Evolutionary conservation across 768 basidiomycete species (phyloP).

Genomic region (Phylloporus sp.): DNA sequence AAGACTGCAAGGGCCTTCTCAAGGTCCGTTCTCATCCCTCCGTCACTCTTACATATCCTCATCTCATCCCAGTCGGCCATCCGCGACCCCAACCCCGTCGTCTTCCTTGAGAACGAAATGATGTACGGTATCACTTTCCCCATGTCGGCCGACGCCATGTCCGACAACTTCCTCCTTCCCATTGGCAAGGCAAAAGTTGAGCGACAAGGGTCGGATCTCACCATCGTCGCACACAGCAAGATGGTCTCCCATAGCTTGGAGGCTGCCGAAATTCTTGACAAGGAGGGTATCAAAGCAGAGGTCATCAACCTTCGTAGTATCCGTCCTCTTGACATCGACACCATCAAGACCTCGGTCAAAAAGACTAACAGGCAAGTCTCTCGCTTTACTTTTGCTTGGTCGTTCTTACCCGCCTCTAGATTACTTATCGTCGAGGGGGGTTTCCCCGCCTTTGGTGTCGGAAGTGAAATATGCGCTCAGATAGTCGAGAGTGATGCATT

Average conservation of each 20-base stretch:
- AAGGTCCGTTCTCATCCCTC: slow-evolving; percentile 53
- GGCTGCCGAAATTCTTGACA: slow-evolving; percentile 87
- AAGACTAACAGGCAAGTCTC: slow-evolving; percentile 86
- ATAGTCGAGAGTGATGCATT: slow-evolving; percentile 97
- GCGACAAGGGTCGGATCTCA: slow-evolving; percentile 87
- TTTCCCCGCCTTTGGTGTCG: slow-evolving; percentile 97
- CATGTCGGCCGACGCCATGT: slow-evolving; percentile 91
- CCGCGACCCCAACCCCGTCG: slow-evolving; percentile 96
- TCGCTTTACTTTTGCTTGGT: not conserved
- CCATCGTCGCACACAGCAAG: slow-evolving; percentile 96
- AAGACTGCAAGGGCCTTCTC: slow-evolving; percentile 97
- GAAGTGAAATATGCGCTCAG: slow-evolving; percentile 97
- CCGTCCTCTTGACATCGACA: slow-evolving; percentile 95
- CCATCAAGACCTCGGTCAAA: slow-evolving; percentile 95
- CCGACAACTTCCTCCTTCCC: slow-evolving; percentile 89
- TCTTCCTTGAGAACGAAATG: slow-evolving; percentile 99
- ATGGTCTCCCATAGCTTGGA: slow-evolving; percentile 96
- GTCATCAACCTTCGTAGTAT: slow-evolving; percentile 96
- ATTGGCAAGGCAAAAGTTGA: slow-evolving; percentile 98
- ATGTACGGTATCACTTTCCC: slow-evolving; percentile 97
- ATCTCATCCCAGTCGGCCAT: slow-evolving; percentile 70
- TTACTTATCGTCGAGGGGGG: slow-evolving; percentile 96
- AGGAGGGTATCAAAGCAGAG: slow-evolving; percentile 97
- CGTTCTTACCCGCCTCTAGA: slow-evolving; percentile 34
- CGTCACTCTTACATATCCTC: not conserved